Evolutionary conservation across 768 basidiomycete species (phyloP).

Genomic region (Ramaria sp.): DNA sequence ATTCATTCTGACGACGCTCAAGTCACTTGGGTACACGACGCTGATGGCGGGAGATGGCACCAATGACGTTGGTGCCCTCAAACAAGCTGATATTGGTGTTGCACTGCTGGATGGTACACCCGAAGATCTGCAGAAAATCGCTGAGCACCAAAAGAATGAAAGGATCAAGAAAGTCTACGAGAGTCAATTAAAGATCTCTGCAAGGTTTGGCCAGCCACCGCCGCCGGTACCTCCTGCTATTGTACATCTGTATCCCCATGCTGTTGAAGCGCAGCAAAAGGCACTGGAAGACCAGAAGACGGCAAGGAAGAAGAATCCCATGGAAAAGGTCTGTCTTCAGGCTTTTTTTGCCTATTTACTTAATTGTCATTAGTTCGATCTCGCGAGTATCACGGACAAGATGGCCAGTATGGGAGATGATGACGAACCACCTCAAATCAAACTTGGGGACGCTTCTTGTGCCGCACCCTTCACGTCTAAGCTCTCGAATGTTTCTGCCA

Average conservation of each 20-base stretch:
- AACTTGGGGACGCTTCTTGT: slow-evolving; percentile 97
- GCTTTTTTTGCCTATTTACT: slow-evolving; percentile 1
- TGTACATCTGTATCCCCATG: slow-evolving; percentile 80
- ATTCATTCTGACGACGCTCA: slow-evolving; percentile 83
- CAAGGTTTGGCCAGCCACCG: slow-evolving; percentile 85
- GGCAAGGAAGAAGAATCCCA: slow-evolving; percentile 73
- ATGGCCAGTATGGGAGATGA: slow-evolving; percentile 92
- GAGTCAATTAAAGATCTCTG: slow-evolving; percentile 83
- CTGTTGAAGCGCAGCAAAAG: slow-evolving; percentile 79
- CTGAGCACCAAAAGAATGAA: slow-evolving; percentile 82
- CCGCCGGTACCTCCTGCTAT: slow-evolving; percentile 87
- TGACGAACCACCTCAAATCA: slow-evolving; percentile 93
- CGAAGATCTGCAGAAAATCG: slow-evolving; percentile 88
- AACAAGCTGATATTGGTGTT: slow-evolving; percentile 95
- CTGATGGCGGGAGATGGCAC: slow-evolving; percentile 99
- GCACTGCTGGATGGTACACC: slow-evolving; percentile 84
- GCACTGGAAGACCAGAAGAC: slow-evolving; percentile 53
- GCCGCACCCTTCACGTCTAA: slow-evolving; percentile 99
- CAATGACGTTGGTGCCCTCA: slow-evolving; percentile 96
- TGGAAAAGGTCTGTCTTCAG: slow-evolving; percentile 64
- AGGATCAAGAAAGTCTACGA: slow-evolving; percentile 96
- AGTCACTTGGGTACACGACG: slow-evolving; percentile 80
- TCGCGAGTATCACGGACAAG: slow-evolving; percentile 69
- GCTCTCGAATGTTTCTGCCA: slow-evolving; percentile 91
- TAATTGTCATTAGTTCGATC: slow-evolving; percentile 47